phyloP scores from a whole-genome alignment of 495 filamentous ascomycete genomes.

The Penicillium atrosanguineum region DNA sequence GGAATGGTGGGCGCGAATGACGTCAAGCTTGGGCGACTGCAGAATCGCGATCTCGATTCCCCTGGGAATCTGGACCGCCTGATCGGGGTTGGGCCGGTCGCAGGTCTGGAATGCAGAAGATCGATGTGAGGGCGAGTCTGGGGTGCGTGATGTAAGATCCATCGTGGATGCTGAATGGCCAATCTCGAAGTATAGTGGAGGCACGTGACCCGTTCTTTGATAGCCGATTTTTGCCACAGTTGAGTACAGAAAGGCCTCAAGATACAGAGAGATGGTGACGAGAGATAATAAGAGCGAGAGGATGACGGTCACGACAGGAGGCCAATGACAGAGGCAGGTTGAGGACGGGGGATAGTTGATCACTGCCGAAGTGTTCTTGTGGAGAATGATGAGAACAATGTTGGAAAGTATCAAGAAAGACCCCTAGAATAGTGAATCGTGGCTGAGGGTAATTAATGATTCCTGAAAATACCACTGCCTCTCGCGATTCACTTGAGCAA shows the following conservation, averaged over 20 bases:
- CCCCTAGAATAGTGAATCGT: too few species aligned
- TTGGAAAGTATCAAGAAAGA: too few species aligned
- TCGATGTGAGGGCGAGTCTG: background rate
- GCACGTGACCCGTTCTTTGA: background rate
- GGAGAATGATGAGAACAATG: too few species aligned
- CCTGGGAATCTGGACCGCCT: background rate
- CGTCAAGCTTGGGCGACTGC: background rate
- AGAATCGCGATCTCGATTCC: background rate
- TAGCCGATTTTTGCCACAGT: background rate
- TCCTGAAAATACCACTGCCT: too few species aligned
- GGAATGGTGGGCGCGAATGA: background rate
- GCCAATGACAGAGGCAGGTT: too few species aligned
- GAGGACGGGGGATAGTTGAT: too few species aligned
- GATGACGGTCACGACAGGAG: too few species aligned
- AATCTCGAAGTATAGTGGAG: background rate
- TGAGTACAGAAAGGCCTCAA: slow-evolving; percentile 3
- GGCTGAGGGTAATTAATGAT: too few species aligned
- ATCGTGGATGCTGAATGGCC: background rate
- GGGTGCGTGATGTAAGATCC: background rate
- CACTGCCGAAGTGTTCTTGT: too few species aligned
- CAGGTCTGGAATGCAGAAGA: background rate
- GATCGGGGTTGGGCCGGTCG: background rate
- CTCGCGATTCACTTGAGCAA: too few species aligned
- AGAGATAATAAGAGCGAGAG: too few species aligned
- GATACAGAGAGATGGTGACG: too few species aligned